Percentiles rank a stretch among this genome's conserved stretches.
Evolutionary conservation across 129 eudicot species (phyloP).

Genomic region (Tagetes patula): DNA sequence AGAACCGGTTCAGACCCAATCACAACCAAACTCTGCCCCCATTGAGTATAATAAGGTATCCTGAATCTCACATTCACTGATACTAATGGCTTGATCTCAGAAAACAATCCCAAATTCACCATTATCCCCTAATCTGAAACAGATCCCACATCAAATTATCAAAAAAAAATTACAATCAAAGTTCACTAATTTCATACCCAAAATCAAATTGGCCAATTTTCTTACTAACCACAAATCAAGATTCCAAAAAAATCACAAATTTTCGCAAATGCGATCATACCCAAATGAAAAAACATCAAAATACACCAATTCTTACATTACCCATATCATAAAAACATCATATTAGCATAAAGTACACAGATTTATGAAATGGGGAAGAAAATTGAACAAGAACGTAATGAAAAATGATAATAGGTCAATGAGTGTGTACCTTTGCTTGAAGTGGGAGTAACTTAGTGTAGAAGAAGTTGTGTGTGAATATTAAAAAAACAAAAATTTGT

Average conservation of each 20-base stretch:
- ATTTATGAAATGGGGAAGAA: background rate
- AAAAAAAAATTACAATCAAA: background rate
- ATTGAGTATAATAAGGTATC: slow-evolving; percentile 86
- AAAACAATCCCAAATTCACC: slow-evolving; percentile 68
- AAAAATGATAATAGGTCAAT: slow-evolving; percentile 15
- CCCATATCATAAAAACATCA: background rate
- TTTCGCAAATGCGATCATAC: slow-evolving; percentile 2
- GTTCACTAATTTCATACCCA: background rate
- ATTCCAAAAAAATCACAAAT: slow-evolving; percentile 4
- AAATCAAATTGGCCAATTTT: slow-evolving; percentile 3
- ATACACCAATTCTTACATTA: background rate
- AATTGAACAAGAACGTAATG: background rate
- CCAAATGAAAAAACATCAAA: background rate
- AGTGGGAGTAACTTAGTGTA: slow-evolving; percentile 26
- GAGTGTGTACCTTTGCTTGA: slow-evolving; percentile 43
- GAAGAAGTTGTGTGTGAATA: slow-evolving; percentile 31
- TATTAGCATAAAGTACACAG: background rate
- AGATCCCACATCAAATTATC: slow-evolving; percentile 12
- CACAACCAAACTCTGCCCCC: slow-evolving; percentile 91
- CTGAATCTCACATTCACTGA: slow-evolving; percentile 69
- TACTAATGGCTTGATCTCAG: slow-evolving; percentile 52
- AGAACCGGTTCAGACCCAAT: slow-evolving; percentile 84
- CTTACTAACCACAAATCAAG: background rate
- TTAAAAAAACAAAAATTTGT: slow-evolving; percentile 18
- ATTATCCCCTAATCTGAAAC: slow-evolving; percentile 39